Conservation (phyloP, 2,329 filamentous ascomycete species). For the Colletotrichum coccodes region DNA sequence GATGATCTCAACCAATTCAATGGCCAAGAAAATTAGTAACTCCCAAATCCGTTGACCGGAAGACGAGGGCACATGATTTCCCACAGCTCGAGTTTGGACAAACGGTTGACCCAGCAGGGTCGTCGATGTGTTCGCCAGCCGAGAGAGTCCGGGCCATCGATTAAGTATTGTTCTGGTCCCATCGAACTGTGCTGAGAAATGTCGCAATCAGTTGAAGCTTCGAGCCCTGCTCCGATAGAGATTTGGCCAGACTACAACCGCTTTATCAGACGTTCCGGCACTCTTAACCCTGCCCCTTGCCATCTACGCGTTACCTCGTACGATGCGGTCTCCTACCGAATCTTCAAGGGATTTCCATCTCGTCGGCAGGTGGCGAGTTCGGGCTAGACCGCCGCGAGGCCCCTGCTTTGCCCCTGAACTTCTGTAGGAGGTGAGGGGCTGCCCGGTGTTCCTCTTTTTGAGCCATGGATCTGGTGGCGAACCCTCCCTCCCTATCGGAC, state of each 20-base stretch:
- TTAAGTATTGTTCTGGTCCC: background rate
- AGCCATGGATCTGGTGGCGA: slow-evolving; percentile 14
- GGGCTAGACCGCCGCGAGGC: slow-evolving; percentile 21
- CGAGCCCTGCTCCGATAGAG: background rate
- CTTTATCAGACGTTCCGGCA: background rate
- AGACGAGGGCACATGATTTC: background rate
- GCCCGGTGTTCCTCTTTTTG: background rate
- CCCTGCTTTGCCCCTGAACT: background rate
- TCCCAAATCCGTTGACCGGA: background rate
- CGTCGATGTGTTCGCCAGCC: background rate
- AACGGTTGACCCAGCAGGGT: background rate
- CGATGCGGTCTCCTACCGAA: slow-evolving; percentile 8
- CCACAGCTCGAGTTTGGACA: background rate
- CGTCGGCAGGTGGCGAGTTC: background rate
- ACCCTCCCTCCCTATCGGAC: background rate
- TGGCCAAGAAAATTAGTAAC: background rate
- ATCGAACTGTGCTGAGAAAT: background rate
- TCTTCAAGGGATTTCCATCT: background rate
- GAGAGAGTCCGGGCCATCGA: no score
- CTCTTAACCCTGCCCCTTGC: background rate
- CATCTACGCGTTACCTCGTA: slow-evolving; percentile 15
- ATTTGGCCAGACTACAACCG: background rate
- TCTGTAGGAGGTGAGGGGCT: slow-evolving; percentile 3
- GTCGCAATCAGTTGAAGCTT: background rate
- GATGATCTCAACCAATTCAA: background rate